These are phyloP conservation scores for Castanea crenata DNA, from an alignment of 306 rosid genomes.

Conservation along the genomic window DNA sequence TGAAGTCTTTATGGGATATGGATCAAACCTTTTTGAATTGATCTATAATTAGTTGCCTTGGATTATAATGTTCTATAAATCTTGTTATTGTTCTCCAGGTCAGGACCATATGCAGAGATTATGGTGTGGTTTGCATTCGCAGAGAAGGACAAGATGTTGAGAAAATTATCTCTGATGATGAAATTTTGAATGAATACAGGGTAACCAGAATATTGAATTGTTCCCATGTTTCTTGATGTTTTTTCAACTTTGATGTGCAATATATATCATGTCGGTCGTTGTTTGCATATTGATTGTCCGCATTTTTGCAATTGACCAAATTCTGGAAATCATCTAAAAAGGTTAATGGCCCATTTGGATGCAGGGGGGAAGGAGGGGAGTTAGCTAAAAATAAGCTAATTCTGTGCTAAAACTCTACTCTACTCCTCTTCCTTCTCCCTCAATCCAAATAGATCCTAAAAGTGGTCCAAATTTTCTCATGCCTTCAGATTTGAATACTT, in stretches of 20 bases:
- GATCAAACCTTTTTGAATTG: neutral
- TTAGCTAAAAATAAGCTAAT: too few relatives aligned
- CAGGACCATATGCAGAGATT: slow-evolving; percentile 45
- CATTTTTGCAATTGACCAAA: neutral
- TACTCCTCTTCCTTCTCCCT: too few relatives aligned
- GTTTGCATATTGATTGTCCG: neutral
- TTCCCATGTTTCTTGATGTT: neutral
- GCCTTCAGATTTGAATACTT: neutral
- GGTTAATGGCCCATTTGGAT: too few relatives aligned
- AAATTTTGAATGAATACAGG: slow-evolving; percentile 37
- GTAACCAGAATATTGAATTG: slow-evolving; percentile 22
- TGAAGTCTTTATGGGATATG: neutral
- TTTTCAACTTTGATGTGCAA: neutral
- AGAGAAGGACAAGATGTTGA: slow-evolving; percentile 67
- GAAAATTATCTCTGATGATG: slow-evolving; percentile 37
- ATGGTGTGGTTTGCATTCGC: slow-evolving; percentile 52
- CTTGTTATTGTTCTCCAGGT: slow-evolving; percentile 29
- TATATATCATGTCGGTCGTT: neutral
- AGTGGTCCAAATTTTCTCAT: neutral
- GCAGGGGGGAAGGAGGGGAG: too few relatives aligned
- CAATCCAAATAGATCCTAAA: neutral
- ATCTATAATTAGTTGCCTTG: neutral
- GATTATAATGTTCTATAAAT: neutral
- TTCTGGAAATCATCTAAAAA: neutral
- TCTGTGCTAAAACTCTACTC: too few relatives aligned